A percentile compares a stretch with the other conserved stretches of the same genome.
Conservation (phyloP, 2,329 filamentous ascomycete genomes). For the Ophiostoma himal-ulmi region DNA sequence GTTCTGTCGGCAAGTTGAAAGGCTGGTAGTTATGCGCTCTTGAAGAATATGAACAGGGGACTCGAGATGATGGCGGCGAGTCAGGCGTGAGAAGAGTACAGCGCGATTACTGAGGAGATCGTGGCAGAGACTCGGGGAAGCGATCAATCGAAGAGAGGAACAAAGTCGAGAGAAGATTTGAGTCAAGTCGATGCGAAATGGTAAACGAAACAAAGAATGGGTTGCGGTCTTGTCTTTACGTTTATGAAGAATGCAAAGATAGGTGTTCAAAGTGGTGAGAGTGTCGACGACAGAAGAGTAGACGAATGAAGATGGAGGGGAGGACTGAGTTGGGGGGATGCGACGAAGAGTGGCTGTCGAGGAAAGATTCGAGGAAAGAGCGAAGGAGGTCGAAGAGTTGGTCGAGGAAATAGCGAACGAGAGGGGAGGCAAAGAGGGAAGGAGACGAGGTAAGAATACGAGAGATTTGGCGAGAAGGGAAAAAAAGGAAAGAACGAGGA, state of each 20-base stretch:
- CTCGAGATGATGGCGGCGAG: neutral
- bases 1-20: slow-evolving; percentile 1
- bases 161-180: neutral
- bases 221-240: neutral
- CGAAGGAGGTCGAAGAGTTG: slow-evolving; percentile 5
- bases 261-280: neutral
- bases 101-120: neutral
- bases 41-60: neutral
- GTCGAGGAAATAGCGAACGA: neutral
- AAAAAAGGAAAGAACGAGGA: neutral
- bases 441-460: neutral
- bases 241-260: neutral
- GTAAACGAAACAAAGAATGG: neutral
- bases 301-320: slow-evolving; percentile 4
- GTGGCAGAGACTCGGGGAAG: neutral
- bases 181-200: neutral
- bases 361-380: neutral
- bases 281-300: neutral
- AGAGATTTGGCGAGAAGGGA: neutral
- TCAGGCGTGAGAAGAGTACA: neutral
- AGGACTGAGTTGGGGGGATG: neutral
- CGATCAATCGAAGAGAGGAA: neutral
- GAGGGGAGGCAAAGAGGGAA: neutral
- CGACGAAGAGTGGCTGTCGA: neutral
- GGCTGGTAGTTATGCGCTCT: neutral